Percentiles rank a stretch among this genome's conserved stretches.
These are phyloP conservation scores for Coemansia sp. DNA, from an alignment of 192 early-diverging fungal species.

Conservation along the genomic window DNA sequence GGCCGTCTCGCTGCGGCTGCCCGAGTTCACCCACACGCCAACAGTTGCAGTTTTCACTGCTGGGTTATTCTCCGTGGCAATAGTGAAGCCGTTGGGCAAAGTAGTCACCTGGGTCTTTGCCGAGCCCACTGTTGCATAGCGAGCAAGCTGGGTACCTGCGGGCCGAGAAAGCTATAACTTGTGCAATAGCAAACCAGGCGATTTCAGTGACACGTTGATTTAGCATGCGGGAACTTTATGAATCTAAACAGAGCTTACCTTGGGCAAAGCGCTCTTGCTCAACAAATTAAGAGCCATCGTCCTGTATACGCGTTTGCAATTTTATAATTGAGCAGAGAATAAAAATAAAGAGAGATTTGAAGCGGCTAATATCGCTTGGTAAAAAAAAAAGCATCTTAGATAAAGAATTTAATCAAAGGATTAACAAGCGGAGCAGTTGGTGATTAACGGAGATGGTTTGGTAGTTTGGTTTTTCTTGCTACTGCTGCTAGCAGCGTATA, in stretches of 20 bases:
- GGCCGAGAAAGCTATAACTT: constrained; percentile 42
- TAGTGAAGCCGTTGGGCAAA: constrained; percentile 76
- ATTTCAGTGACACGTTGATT: too few relatives aligned
- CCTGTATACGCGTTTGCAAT: not conserved
- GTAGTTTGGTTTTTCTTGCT: too few relatives aligned
- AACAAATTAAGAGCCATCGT: constrained; percentile 50
- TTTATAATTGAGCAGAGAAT: constrained; percentile 4
- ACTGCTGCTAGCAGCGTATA: too few relatives aligned
- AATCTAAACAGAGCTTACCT: constrained; percentile 30
- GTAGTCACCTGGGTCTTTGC: constrained; percentile 64
- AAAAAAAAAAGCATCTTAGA: too few relatives aligned
- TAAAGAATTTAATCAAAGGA: too few relatives aligned
- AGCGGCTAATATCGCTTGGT: not conserved
- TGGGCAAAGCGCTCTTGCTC: constrained; percentile 47
- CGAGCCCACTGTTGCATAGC: constrained; percentile 44
- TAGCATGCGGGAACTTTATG: too few relatives aligned
- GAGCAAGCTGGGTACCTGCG: constrained; percentile 40
- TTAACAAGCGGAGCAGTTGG: too few relatives aligned
- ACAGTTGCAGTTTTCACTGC: constrained; percentile 81
- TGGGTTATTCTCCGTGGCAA: constrained; percentile 81
- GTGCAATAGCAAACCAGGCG: not conserved
- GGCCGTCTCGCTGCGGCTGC: constrained; percentile 76
- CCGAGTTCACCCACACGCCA: constrained; percentile 88
- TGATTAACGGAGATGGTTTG: too few relatives aligned
- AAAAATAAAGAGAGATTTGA: constrained; percentile 6